phyloP scores from a whole-genome alignment of 202 grass and related monocot species.

The Alloteropsis angusta region DNA sequence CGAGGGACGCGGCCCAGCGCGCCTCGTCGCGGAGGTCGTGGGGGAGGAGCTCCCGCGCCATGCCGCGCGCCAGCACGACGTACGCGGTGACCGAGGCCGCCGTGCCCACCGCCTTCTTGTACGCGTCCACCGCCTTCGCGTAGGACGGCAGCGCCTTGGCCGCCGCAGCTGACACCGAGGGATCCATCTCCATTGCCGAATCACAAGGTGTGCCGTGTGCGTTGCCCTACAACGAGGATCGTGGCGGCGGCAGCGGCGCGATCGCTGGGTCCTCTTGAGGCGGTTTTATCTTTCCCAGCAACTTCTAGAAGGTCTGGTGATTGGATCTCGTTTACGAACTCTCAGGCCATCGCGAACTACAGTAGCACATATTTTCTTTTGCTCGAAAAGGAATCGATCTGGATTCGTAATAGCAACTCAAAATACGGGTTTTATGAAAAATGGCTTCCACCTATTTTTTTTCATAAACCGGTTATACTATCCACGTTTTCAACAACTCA shows the following conservation, averaged over 20 bases:
- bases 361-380: too few species aligned
- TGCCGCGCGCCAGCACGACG: constrained; percentile 23
- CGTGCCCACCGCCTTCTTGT: constrained; percentile 25
- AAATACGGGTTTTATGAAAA: too few species aligned
- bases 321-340: too few species aligned
- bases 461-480: too few species aligned
- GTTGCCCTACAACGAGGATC: not conserved
- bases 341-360: too few species aligned
- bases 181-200: not conserved
- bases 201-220: not conserved
- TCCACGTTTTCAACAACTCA: too few species aligned
- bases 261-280: not conserved
- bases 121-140: constrained; percentile 11
- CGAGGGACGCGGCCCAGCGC: constrained; percentile 2
- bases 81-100: constrained; percentile 31
- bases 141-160: not conserved
- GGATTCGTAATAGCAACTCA: too few species aligned
- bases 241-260: too few species aligned
- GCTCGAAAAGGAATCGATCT: too few species aligned
- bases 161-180: not conserved
- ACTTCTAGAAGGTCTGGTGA: too few species aligned
- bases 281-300: not conserved
- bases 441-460: too few species aligned
- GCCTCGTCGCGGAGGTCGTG: constrained; percentile 10
- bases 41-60: constrained; percentile 32